Evolutionary conservation across 1,284 basidiomycete species (phyloP).

Genomic region (Taiwanofungus camphoratus): DNA sequence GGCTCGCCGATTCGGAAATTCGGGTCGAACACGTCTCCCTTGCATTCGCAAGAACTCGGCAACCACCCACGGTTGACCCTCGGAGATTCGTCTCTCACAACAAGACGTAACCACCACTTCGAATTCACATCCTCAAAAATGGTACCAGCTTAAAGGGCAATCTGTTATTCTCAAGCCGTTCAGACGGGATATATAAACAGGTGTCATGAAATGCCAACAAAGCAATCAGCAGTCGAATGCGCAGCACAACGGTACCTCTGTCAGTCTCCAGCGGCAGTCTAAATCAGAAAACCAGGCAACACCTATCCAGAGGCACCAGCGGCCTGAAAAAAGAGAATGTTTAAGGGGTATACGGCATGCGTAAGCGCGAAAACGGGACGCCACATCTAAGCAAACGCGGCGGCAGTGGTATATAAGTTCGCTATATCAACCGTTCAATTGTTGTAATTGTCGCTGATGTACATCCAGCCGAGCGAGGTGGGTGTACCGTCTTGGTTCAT

Average conservation of each 20-base stretch:
- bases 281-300: slow-evolving; percentile 16
- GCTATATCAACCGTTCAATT: slow-evolving; percentile 5
- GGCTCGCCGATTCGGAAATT: too few relatives aligned
- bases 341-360: slow-evolving; percentile 19
- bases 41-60: too few relatives aligned
- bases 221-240: slow-evolving; percentile 14
- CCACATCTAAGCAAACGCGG: too few relatives aligned
- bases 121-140: too few relatives aligned
- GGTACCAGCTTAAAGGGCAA: too few relatives aligned
- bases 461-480: slow-evolving; percentile 41
- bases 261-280: slow-evolving; percentile 7
- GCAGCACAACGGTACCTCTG: slow-evolving; percentile 14
- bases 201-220: slow-evolving; percentile 4
- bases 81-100: too few relatives aligned
- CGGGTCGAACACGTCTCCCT: too few relatives aligned
- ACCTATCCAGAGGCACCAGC: slow-evolving; percentile 25
- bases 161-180: too few relatives aligned
- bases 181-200: slow-evolving; percentile 3
- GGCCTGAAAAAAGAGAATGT: slow-evolving; percentile 15
- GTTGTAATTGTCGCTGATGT: slow-evolving; percentile 32
- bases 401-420: not conserved
- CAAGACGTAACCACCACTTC: too few relatives aligned
- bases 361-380: too few relatives aligned
- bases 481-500: slow-evolving; percentile 38
- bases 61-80: too few relatives aligned